A percentile compares a stretch with the other conserved stretches of the same genome.
Conservation (phyloP, 169 alveolate genomes). For the Plasmodium relictum region DNA sequence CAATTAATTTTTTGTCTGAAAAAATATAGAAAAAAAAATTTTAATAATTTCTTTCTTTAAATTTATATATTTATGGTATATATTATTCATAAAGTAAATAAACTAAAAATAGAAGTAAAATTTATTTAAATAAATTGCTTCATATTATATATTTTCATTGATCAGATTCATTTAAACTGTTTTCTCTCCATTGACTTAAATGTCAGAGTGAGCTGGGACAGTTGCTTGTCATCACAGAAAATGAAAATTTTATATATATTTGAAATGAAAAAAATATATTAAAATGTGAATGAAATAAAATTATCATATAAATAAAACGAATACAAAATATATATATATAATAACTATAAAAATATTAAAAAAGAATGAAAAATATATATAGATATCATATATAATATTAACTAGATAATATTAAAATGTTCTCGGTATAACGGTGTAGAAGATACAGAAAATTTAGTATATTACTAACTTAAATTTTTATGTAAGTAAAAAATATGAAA, state of each 20-base stretch:
- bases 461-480: too few species aligned
- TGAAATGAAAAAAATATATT: constrained; percentile 27
- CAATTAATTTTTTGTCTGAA: constrained; percentile 87
- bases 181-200: constrained; percentile 48
- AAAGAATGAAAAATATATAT: neutral
- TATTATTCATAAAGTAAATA: neutral
- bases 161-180: constrained; percentile 62
- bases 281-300: neutral
- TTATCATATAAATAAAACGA: neutral
- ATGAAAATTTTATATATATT: neutral
- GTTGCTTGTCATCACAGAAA: constrained; percentile 40
- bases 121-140: too few species aligned
- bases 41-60: too few species aligned
- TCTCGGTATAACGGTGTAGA: too few species aligned
- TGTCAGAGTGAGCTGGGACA: constrained; percentile 79
- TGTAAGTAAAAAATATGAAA: too few species aligned
- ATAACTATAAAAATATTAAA: neutral
- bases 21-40: neutral
- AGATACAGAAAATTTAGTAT: too few species aligned
- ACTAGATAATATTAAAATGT: too few species aligned
- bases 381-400: neutral
- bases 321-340: neutral
- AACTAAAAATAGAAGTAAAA: too few species aligned
- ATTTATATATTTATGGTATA: neutral
- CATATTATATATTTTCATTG: constrained; percentile 22